These are phyloP conservation scores for Barnettozyma botsteinii DNA, from an alignment of 805 yeast genomes.

Conservation along the genomic window DNA sequence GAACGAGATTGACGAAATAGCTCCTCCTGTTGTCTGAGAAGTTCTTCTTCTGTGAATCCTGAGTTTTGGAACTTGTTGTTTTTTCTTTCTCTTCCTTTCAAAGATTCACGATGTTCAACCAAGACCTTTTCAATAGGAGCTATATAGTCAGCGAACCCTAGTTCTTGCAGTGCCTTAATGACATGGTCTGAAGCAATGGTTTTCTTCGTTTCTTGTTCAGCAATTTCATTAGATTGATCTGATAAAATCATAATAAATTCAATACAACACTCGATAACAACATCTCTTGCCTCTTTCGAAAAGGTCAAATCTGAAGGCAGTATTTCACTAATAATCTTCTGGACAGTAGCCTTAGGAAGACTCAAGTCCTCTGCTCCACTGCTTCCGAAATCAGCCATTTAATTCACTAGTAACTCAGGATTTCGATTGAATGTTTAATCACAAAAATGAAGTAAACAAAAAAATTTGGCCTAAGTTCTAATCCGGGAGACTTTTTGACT, in stretches of 20 bases:
- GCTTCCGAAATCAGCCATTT: slow-evolving; percentile 22
- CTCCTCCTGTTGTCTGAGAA: slow-evolving; percentile 88
- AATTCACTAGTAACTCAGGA: no score
- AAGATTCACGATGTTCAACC: slow-evolving; percentile 80
- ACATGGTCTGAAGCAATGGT: slow-evolving; percentile 97
- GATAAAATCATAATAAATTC: slow-evolving; percentile 93
- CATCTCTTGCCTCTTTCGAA: slow-evolving; percentile 90
- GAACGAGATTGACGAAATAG: slow-evolving; percentile 75
- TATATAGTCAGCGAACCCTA: slow-evolving; percentile 82
- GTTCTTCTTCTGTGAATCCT: slow-evolving; percentile 88
- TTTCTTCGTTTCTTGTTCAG: slow-evolving; percentile 92
- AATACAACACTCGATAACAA: slow-evolving; percentile 91
- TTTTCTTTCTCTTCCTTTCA: slow-evolving; percentile 84
- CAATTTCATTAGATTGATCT: slow-evolving; percentile 91
- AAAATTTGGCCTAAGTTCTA: not conserved
- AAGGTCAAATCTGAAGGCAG: slow-evolving; percentile 84
- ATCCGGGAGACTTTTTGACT: not conserved
- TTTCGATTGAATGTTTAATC: no score
- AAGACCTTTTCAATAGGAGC: slow-evolving; percentile 76
- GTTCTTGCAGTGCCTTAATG: slow-evolving; percentile 75
- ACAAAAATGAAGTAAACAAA: not conserved
- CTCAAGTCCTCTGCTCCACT: slow-evolving; percentile 34
- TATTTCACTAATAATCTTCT: slow-evolving; percentile 86
- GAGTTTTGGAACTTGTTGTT: slow-evolving; percentile 90
- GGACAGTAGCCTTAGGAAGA: slow-evolving; percentile 79